Percentiles rank a stretch among this genome's conserved stretches.
These are phyloP conservation scores for Fusarium subtropicale DNA, from an alignment of 2,329 filamentous ascomycete genomes.

Conservation along the genomic window DNA sequence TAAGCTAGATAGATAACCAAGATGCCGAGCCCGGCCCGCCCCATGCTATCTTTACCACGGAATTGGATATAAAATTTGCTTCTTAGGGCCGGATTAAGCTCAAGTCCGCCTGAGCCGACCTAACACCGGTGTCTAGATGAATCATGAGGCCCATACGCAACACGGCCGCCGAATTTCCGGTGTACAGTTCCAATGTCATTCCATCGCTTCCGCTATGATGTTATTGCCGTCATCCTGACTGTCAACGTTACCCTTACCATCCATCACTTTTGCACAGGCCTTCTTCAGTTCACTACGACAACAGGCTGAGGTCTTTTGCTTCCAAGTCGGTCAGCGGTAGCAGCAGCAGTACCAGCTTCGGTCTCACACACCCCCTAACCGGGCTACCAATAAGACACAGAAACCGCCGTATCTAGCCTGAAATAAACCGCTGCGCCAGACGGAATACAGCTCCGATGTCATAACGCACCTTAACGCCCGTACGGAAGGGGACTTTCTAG, in stretches of 20 bases:
- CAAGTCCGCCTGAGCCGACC: constrained; percentile 4
- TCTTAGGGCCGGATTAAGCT: not conserved
- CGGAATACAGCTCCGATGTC: constrained; percentile 26
- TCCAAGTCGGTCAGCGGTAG: not conserved
- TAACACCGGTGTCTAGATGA: constrained; percentile 7
- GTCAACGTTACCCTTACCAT: not conserved
- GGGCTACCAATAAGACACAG: not conserved
- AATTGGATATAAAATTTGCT: not conserved
- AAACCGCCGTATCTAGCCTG: constrained; percentile 11
- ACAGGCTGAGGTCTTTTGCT: constrained; percentile 10
- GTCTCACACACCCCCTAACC: constrained; percentile 9
- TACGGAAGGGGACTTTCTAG: not conserved
- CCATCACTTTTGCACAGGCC: not conserved
- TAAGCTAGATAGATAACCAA: constrained; percentile 1
- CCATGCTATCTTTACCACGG: not conserved
- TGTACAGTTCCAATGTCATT: not conserved
- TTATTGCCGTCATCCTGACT: not conserved
- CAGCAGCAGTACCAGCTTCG: not conserved
- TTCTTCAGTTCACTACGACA: not conserved
- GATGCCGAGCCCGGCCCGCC: constrained; percentile 24
- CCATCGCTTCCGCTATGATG: constrained; percentile 2
- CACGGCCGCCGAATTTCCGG: constrained; percentile 1
- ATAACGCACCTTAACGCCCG: constrained; percentile 30
- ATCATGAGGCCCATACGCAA: not conserved
- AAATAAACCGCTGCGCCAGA: not conserved